Evolutionary conservation across 1,139 yeast genomes (phyloP), one percentile per base, ranked within the genome.

Genomic region (Zygoascus sp.): DNA sequence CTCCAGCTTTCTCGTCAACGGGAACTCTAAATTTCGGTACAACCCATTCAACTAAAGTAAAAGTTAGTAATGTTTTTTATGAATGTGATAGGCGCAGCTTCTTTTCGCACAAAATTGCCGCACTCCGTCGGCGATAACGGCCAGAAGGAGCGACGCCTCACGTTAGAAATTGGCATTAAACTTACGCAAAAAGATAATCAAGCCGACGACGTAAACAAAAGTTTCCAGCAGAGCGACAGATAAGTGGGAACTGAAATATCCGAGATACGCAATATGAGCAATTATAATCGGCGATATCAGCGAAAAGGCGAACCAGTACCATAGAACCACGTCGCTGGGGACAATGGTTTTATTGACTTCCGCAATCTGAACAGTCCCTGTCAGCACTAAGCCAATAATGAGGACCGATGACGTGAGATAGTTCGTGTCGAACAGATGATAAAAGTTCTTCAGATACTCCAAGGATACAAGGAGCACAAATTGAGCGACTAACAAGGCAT

Each of bases 251-350:
- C 17, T 6, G 22, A 40, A 44, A 15, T 30, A 30, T 5, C 44
- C 28, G 32, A 45, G 49, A n/a, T 40, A 25, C 8, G 45, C 47
- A 28, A 53, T 41, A 32, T 51, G 54, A 74, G 40, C 76, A 65
- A 22, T 75, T 59, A 75, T 75, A 47, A 80, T 66, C 4, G 72
- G 50, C 15, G 70, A 69, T 27, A 73, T 59, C 2, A 76, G 44
- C 0, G 76, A 54, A 46, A 76, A 74, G 48, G 79, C 69, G 42
- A 84, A 68, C 95, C 96, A 88, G 63, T 78, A 88, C 57, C 83
- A 73, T 42, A 89, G 71, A 37, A 87, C 67, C 2, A 76, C 71
- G 2, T 90, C 83, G 58, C 75, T 77, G 0, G 96, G 80, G 22
- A 85, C 76, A 34, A 67, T 69, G 8, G 78, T 62, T 58, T 83